Base-by-base conservation (phyloP, 2,329 filamentous ascomycete species). In the Trichophyton rubrum region DNA sequence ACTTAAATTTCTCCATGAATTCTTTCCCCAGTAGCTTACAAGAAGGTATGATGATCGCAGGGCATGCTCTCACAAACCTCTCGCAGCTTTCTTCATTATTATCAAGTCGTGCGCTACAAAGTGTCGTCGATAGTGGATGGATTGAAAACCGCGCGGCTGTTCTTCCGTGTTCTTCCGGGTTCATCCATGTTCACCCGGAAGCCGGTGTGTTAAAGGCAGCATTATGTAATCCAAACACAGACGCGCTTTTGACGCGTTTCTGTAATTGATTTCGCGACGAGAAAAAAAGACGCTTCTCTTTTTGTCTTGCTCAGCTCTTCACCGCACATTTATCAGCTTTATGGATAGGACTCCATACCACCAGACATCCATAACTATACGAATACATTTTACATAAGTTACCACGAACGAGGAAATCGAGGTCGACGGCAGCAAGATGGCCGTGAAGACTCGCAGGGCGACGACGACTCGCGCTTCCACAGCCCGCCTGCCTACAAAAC, bases 401-500 rank as follows among this genome's bases (percentile, higher is more conserved):
- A 24, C 11, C 0, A 24, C 15, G 24, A 43, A 24, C 15, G 22
- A 43, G 17, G n/a, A 24, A 24, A 27, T 7, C n/a, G 40, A 41
- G 11, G 8, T 33, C 17, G 5, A 55, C 27, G 9, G 27, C 15
- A 55, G 27, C 51, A 55, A 35, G 13, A 63, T 63, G 62, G 24
- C 62, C 5, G 15, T 56, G 17, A 60, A 56, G 47, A 55, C 47
- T 24, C 58, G 40, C 13, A 60, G 9, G 35, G 58, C 47, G 33
- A 38, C 33, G 6, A 22, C 58, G 61, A 55, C 49, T 38, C 40
- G 41, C 22, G 30, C 57, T 9, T 41, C 35, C 61, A 64, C 65
- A 62, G 63, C 66, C 66, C 62, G 66, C 69, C 69, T 72, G 66
- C 68, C 70, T 56, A 66, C 67, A 60, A 65, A 62, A 20, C 73